Evolutionary conservation across 2,329 filamentous ascomycete species (phyloP).

Genomic region (Ophiostoma piceae): DNA sequence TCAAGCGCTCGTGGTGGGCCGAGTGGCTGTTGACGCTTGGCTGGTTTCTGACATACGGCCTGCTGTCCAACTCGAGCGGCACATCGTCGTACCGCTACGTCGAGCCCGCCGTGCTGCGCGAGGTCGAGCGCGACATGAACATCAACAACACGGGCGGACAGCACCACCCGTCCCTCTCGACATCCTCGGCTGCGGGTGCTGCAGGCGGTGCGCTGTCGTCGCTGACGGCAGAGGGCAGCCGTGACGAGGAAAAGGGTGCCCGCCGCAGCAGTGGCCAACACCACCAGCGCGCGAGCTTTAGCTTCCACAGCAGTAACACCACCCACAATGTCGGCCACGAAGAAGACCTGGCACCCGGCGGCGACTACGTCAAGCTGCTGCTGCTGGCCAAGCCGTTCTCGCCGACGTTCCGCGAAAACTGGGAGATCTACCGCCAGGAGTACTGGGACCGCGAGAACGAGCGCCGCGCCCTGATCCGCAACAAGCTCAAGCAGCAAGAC

Average conservation of each 20-base stretch:
- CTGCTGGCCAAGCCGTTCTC: slow-evolving; percentile 92
- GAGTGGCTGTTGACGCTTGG: slow-evolving; percentile 67
- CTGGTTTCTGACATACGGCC: slow-evolving; percentile 72
- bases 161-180: slow-evolving; percentile 37
- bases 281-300: slow-evolving; percentile 13
- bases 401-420: slow-evolving; percentile 89
- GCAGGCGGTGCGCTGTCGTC: background rate
- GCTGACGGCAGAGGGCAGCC: background rate
- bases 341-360: slow-evolving; percentile 84
- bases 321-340: slow-evolving; percentile 54
- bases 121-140: slow-evolving; percentile 56
- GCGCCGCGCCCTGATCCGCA: slow-evolving; percentile 66
- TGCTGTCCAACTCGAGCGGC: slow-evolving; percentile 62
- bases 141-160: slow-evolving; percentile 37
- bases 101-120: slow-evolving; percentile 56
- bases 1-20: slow-evolving; percentile 74
- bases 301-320: slow-evolving; percentile 4
- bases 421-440: slow-evolving; percentile 88
- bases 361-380: slow-evolving; percentile 85
- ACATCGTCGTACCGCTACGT: slow-evolving; percentile 68
- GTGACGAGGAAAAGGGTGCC: slow-evolving; percentile 26
- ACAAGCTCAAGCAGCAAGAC: slow-evolving; percentile 64
- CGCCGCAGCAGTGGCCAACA: background rate
- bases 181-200: background rate
- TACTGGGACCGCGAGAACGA: slow-evolving; percentile 98